Evolutionary conservation across 371 early-diverging fungal species (phyloP).

Genomic region (Umbelopsis sp.): DNA sequence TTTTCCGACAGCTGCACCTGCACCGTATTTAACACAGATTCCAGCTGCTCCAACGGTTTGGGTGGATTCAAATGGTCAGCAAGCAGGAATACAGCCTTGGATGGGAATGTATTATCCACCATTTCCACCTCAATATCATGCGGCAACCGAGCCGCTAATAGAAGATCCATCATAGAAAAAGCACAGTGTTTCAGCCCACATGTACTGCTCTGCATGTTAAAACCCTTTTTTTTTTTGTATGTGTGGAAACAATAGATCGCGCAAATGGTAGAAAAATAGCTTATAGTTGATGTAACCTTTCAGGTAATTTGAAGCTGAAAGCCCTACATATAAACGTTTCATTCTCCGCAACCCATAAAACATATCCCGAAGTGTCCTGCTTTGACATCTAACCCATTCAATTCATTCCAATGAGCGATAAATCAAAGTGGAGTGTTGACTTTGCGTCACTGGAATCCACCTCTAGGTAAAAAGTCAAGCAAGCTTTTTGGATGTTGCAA

Average conservation of each 20-base stretch:
- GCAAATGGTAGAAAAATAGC: not conserved
- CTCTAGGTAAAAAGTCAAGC: not conserved
- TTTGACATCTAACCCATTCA: not conserved
- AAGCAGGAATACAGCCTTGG: slow-evolving; percentile 1
- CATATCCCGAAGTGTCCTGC: not conserved
- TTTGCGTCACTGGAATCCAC: slow-evolving; percentile 11
- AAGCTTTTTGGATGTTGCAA: not conserved
- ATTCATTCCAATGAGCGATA: not conserved
- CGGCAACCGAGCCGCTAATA: not conserved
- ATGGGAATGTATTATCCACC: slow-evolving; percentile 12
- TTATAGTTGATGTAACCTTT: not conserved
- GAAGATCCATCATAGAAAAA: slow-evolving; percentile 5
- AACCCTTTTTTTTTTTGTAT: not conserved
- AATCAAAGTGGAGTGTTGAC: slow-evolving; percentile 13
- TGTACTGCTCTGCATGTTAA: not conserved
- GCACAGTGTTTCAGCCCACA: not conserved
- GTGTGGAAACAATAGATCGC: not conserved
- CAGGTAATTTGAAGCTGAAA: not conserved
- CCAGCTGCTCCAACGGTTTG: not conserved
- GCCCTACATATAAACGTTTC: not conserved
- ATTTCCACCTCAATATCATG: not conserved
- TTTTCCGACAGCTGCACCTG: not conserved
- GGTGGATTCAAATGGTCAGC: slow-evolving; percentile 8
- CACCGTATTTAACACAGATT: slow-evolving; percentile 1
- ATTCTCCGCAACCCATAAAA: not conserved